Percentiles rank a stretch among this genome's conserved stretches.
Conservation (phyloP, 164 flowering plant genomes). For the Aristolochia contorta region DNA sequence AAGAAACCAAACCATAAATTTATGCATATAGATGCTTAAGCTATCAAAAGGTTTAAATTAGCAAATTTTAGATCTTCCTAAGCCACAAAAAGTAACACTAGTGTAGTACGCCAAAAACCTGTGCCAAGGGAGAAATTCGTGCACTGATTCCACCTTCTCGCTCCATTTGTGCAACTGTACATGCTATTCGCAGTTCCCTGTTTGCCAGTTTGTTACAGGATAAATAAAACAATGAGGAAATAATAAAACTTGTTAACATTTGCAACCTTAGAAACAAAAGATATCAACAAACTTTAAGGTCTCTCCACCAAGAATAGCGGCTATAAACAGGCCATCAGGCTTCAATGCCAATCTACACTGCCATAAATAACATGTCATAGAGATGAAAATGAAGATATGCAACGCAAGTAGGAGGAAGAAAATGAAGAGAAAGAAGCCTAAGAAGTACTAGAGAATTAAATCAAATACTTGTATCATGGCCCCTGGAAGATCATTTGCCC, state of each 20-base stretch:
- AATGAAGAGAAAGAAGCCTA: background rate
- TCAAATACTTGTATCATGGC: slow-evolving; percentile 84
- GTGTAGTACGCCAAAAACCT: slow-evolving; percentile 28
- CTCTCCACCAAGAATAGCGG: slow-evolving; percentile 97
- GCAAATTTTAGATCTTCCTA: background rate
- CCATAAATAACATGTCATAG: slow-evolving; percentile 19
- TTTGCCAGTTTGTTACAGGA: slow-evolving; percentile 3
- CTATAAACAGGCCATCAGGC: slow-evolving; percentile 95
- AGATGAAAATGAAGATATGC: background rate
- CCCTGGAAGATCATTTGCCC: slow-evolving; percentile 99
- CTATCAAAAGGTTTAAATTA: background rate
- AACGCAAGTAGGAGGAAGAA: background rate
- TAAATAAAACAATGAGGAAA: slow-evolving; percentile 4
- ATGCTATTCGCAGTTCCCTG: slow-evolving; percentile 88
- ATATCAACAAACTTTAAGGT: slow-evolving; percentile 54
- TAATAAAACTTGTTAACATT: background rate
- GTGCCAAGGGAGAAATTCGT: slow-evolving; percentile 88
- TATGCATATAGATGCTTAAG: background rate
- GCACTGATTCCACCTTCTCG: slow-evolving; percentile 99
- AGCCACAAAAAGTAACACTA: background rate
- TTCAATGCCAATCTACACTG: slow-evolving; percentile 89
- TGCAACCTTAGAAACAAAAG: background rate
- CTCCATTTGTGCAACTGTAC: slow-evolving; percentile 94
- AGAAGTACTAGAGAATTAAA: slow-evolving; percentile 1
- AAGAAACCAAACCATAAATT: slow-evolving; percentile 1